These are phyloP conservation scores for Globisporangium radiosum DNA, from an alignment of 352 stramenopile species.

Conservation along the genomic window DNA sequence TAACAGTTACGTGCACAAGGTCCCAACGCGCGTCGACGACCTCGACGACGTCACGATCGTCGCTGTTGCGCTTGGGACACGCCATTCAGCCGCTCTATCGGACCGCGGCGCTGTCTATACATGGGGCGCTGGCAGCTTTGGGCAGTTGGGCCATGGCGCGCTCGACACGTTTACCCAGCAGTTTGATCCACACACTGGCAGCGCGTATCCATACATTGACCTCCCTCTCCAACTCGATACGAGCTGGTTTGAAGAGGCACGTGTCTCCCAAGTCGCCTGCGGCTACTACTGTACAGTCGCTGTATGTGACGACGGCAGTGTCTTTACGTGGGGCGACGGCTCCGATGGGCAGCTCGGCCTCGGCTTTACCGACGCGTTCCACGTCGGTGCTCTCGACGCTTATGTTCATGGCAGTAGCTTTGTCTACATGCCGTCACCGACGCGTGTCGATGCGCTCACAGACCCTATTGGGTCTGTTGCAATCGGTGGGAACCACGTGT, in stretches of 20 bases:
- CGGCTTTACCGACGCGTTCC: slow-evolving; percentile 54
- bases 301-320: slow-evolving; percentile 60
- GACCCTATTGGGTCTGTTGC: slow-evolving; percentile 45
- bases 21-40: slow-evolving; percentile 58
- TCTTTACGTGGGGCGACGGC: slow-evolving; percentile 71
- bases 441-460: slow-evolving; percentile 47
- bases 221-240: slow-evolving; percentile 62
- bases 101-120: slow-evolving; percentile 54
- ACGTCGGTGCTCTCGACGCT: slow-evolving; percentile 59
- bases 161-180: slow-evolving; percentile 63
- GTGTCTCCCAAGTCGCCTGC: slow-evolving; percentile 58
- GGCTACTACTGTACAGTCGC: slow-evolving; percentile 69
- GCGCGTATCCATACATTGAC: slow-evolving; percentile 60
- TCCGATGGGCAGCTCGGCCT: slow-evolving; percentile 68
- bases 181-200: slow-evolving; percentile 61
- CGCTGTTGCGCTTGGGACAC: slow-evolving; percentile 39
- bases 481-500: slow-evolving; percentile 67
- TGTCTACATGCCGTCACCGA: slow-evolving; percentile 62
- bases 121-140: slow-evolving; percentile 62
- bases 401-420: slow-evolving; percentile 71
- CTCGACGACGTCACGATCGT: slow-evolving; percentile 47
- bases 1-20: slow-evolving; percentile 17
- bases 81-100: slow-evolving; percentile 65
- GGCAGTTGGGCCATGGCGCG: slow-evolving; percentile 70
- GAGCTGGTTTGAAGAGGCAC: slow-evolving; percentile 71